Percentiles rank a stretch among this genome's conserved stretches.
These are phyloP conservation scores for Fusarium nematophilum DNA, from an alignment of 2,329 filamentous ascomycete genomes.

Conservation along the genomic window DNA sequence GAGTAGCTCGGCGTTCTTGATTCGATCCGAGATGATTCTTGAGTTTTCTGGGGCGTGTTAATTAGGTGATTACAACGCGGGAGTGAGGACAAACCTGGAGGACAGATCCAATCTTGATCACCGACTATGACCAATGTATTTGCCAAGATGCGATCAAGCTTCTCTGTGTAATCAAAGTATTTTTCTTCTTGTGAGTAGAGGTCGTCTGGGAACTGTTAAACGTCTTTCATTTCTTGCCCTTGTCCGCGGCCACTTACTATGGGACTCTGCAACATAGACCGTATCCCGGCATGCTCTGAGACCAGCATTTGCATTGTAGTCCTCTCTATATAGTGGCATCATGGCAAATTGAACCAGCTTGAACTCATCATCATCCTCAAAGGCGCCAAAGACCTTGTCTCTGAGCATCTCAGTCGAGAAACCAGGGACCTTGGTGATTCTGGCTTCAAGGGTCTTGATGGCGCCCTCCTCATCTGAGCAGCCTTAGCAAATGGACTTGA, in stretches of 20 bases:
- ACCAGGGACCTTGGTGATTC: constrained; percentile 22
- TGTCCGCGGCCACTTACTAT: constrained; percentile 19
- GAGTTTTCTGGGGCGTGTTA: constrained; percentile 23
- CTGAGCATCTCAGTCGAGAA: constrained; percentile 29
- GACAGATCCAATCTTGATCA: constrained; percentile 36
- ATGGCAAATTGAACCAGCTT: constrained; percentile 33
- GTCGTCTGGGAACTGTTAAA: constrained; percentile 8
- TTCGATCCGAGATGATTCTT: constrained; percentile 10
- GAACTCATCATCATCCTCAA: constrained; percentile 25
- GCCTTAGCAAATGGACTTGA: neutral
- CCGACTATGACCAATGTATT: constrained; percentile 31
- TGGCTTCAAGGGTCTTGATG: constrained; percentile 19
- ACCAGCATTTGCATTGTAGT: constrained; percentile 24
- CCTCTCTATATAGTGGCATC: constrained; percentile 31
- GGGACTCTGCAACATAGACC: constrained; percentile 32
- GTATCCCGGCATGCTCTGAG: constrained; percentile 16
- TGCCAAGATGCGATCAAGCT: constrained; percentile 10
- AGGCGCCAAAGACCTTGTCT: constrained; percentile 32
- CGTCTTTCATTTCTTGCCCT: neutral
- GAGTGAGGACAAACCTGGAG: constrained; percentile 7
- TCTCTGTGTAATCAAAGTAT: constrained; percentile 29
- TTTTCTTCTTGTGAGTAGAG: constrained; percentile 30
- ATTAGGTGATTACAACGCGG: too few relatives aligned
- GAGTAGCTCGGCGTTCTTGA: constrained; percentile 20
- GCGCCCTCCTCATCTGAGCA: constrained; percentile 33